A percentile compares a stretch with the other conserved stretches of the same genome.
Evolutionary conservation across 257 asterid species (phyloP).

Genomic region (Ehretia macrophylla): DNA sequence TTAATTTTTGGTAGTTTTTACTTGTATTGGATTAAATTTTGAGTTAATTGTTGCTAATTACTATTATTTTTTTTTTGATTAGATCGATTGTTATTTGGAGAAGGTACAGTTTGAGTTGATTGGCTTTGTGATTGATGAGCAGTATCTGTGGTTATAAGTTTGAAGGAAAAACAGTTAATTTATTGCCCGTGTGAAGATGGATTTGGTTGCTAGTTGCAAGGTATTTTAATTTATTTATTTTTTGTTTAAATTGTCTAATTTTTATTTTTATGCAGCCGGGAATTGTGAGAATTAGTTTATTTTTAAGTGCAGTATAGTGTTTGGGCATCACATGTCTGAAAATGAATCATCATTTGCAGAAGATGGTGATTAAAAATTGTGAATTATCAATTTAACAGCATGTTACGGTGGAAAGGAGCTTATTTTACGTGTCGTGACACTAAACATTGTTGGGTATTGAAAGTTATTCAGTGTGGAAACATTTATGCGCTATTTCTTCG

Average conservation of each 20-base stretch:
- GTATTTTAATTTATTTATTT: constrained; percentile 26
- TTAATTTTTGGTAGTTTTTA: not conserved
- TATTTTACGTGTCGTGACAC: too few relatives aligned
- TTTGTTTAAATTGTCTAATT: constrained; percentile 4
- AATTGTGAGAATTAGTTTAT: not conserved
- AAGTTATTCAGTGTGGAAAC: too few relatives aligned
- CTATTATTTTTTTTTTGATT: constrained; percentile 22
- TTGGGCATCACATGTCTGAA: not conserved
- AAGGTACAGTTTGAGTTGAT: constrained; percentile 25
- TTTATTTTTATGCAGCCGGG: not conserved
- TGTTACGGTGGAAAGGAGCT: not conserved
- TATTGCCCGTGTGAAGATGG: constrained; percentile 37
- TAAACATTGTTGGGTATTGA: too few relatives aligned
- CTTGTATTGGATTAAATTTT: not conserved
- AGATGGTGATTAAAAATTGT: not conserved
- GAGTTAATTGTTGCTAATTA: not conserved
- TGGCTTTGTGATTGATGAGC: constrained; percentile 8
- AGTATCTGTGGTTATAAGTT: not conserved
- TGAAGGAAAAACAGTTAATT: not conserved
- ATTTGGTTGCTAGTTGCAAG: constrained; percentile 78
- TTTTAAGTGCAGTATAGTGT: not conserved
- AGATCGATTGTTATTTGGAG: constrained; percentile 30
- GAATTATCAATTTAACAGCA: not conserved
- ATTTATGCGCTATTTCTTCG: too few relatives aligned
- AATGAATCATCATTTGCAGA: not conserved